Evolutionary conservation across 2,329 filamentous ascomycete genomes (phyloP), one percentile per base, ranked within the genome.

Genomic region (Fusarium tricinctum): DNA sequence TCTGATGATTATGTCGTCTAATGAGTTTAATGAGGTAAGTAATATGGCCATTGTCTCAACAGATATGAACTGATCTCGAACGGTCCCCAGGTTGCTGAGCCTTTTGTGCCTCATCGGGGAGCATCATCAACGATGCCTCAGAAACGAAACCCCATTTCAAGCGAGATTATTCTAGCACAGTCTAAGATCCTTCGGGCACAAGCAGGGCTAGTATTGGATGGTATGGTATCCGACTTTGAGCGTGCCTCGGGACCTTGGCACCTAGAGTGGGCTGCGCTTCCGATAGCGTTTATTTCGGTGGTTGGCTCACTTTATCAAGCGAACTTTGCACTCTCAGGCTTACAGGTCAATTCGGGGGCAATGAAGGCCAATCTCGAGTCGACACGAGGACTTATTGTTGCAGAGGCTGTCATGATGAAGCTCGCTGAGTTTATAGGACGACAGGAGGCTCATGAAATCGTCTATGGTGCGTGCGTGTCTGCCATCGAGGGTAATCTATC

Each of bases 321-420:
- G 3, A 80, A 83, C 38, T 87, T 88, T 68, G 85, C 83, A 0
- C 75, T 87, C 2, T 79, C 79, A 1, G 85, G 85, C 0, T 77
- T 88, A 1, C 81, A 84, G 4, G 85, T 88, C 8, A 81, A 87
- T 66, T 75, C 75, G 0, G 78, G 81, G 50, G 75, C 80, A 23
- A 87, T 88, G 85, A 72, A 81, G 62, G 71, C 76, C 2, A 88
- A 88, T 66, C 77, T 88, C 3, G 78, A 81, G 42, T 85, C 82
- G 1, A 86, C 84, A 0, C 76, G 77, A 46, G 85, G 85, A 0
- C 74, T 88, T 13, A 87, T 88, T 59, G 85, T 87, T 9, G 85
- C 81, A 5, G 86, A 88, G 74, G 84, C 86, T 6, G 85, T 88
- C 9, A 87, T 88, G 85, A 87, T 88, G 86, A 83, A 81, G 3